phyloP scores from a whole-genome alignment of 2,329 filamentous ascomycete genomes.

The Aspergillus sp. region DNA sequence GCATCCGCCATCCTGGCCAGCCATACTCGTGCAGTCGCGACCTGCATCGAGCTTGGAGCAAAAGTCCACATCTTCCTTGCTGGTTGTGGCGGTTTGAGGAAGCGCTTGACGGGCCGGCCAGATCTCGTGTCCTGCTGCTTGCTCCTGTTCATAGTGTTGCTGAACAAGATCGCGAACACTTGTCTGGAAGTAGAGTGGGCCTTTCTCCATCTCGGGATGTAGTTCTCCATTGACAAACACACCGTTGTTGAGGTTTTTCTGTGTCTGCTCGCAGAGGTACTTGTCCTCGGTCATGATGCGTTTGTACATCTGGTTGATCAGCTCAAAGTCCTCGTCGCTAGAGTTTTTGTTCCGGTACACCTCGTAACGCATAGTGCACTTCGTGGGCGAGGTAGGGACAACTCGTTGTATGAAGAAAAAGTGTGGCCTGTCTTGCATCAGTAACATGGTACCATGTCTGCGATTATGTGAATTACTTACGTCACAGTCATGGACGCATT shows the following conservation, averaged over 20 bases:
- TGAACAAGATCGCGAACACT: conserved; percentile 49
- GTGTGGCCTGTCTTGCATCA: conserved; percentile 36
- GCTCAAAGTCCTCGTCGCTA: conserved; percentile 55
- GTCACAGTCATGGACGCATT: conserved; percentile 32
- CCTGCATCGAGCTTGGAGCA: conserved; percentile 17
- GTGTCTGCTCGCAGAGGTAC: conserved; percentile 55
- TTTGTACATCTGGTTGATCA: conserved; percentile 59
- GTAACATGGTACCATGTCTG: neutral
- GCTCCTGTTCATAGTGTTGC: conserved; percentile 47
- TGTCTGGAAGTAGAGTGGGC: conserved; percentile 56
- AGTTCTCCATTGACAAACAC: conserved; percentile 61
- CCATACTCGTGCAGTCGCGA: conserved; percentile 11
- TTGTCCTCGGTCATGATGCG: conserved; percentile 65
- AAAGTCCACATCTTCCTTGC: conserved; percentile 30
- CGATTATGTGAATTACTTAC: conserved; percentile 18
- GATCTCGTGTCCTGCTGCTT: conserved; percentile 45
- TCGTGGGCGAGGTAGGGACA: conserved; percentile 52
- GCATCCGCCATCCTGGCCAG: conserved; percentile 17
- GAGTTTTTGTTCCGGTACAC: conserved; percentile 61
- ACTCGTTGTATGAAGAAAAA: conserved; percentile 66
- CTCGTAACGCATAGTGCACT: conserved; percentile 59
- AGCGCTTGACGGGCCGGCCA: conserved; percentile 49
- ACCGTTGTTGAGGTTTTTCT: conserved; percentile 59
- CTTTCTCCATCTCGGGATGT: conserved; percentile 58
- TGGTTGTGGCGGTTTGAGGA: conserved; percentile 23